Evolutionary conservation across 345 rosid species (phyloP).

Genomic region (Euphorbia tirucalli): DNA sequence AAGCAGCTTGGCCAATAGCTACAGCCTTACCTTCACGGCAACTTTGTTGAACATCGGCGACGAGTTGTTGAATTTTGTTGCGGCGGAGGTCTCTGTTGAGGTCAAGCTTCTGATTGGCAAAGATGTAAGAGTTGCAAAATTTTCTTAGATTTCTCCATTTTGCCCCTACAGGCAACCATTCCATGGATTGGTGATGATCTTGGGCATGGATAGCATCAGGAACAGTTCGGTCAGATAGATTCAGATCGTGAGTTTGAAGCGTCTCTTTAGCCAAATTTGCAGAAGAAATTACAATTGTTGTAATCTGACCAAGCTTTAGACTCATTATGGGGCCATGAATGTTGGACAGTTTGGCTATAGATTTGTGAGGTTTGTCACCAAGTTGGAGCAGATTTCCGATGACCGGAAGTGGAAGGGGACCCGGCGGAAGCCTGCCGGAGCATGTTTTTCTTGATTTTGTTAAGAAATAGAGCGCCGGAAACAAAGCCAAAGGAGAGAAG

Average conservation of each 20-base stretch:
- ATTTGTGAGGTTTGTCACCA: constrained; percentile 1
- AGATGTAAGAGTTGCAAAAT: constrained; percentile 8
- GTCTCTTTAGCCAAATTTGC: constrained; percentile 1
- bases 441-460: neutral
- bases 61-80: constrained; percentile 15
- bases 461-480: neutral
- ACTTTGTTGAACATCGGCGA: constrained; percentile 2
- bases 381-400: constrained; percentile 7
- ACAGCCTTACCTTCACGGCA: constrained; percentile 4
- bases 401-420: neutral
- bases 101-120: constrained; percentile 19
- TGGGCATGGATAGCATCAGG: neutral
- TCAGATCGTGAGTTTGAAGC: constrained; percentile 2
- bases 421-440: constrained; percentile 5
- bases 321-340: constrained; percentile 8
- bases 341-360: neutral
- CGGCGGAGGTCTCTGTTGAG: constrained; percentile 13
- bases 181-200: neutral
- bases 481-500: neutral
- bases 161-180: neutral
- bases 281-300: constrained; percentile 5
- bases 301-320: neutral
- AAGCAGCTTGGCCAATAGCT: constrained; percentile 39
- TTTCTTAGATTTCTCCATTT: constrained; percentile 18
- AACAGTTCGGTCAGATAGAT: neutral